phyloP scores from a whole-genome alignment of 352 stramenopile species.

The Phytophthora rubi region DNA sequence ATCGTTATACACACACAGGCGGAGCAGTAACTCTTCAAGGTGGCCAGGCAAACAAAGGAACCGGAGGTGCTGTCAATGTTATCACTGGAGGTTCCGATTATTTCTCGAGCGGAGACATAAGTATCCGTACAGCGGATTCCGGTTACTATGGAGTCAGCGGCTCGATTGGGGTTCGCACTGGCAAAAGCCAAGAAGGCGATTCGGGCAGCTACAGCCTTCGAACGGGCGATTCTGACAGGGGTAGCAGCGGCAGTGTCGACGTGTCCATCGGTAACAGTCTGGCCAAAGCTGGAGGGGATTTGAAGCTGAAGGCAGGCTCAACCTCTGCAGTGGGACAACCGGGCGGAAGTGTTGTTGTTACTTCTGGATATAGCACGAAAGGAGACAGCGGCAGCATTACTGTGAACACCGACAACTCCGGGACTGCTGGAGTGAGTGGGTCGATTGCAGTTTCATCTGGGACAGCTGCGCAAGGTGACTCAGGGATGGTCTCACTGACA shows the following conservation, averaged over 20 bases:
- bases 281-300: slow-evolving; percentile 26
- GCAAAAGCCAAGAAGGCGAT: slow-evolving; percentile 55
- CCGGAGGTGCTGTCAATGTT: slow-evolving; percentile 59
- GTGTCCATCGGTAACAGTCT: slow-evolving; percentile 32
- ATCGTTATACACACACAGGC: slow-evolving; percentile 21
- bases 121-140: slow-evolving; percentile 72
- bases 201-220: slow-evolving; percentile 64
- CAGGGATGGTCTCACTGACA: slow-evolving; percentile 66
- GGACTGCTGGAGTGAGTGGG: slow-evolving; percentile 76
- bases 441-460: slow-evolving; percentile 72
- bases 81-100: slow-evolving; percentile 48
- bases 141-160: slow-evolving; percentile 74
- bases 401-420: slow-evolving; percentile 78
- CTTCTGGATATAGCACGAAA: slow-evolving; percentile 69
- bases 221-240: slow-evolving; percentile 60
- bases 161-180: slow-evolving; percentile 64
- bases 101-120: slow-evolving; percentile 60
- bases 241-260: slow-evolving; percentile 33
- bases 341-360: slow-evolving; percentile 83
- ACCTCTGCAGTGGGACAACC: slow-evolving; percentile 45
- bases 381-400: slow-evolving; percentile 82
- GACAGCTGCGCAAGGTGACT: slow-evolving; percentile 57
- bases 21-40: slow-evolving; percentile 56
- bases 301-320: slow-evolving; percentile 38
- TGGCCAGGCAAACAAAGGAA: slow-evolving; percentile 51